Percentiles rank a stretch among this genome's conserved stretches.
These are phyloP conservation scores for Camelina neglecta DNA, from an alignment of 345 rosid genomes.

Conservation along the genomic window DNA sequence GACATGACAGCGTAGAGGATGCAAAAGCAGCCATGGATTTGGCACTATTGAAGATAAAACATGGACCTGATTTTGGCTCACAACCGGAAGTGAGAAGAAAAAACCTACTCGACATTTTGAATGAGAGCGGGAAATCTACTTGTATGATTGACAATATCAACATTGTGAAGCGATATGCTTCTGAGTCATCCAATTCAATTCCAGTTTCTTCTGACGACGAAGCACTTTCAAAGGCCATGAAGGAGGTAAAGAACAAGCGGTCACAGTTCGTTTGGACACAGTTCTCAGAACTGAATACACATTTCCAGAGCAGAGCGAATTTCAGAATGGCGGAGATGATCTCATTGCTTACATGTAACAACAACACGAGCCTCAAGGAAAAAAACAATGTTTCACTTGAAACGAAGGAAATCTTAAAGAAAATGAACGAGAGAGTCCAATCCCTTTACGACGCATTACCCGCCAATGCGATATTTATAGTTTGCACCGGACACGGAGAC, in stretches of 20 bases:
- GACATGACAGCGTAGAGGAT: conserved; percentile 93
- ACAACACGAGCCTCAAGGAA: conserved; percentile 50
- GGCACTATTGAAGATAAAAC: conserved; percentile 76
- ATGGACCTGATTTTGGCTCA: conserved; percentile 94
- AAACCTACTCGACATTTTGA: conserved; percentile 66
- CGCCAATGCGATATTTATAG: conserved; percentile 77
- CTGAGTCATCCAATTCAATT: conserved; percentile 74
- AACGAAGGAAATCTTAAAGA: conserved; percentile 63
- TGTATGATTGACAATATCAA: conserved; percentile 73
- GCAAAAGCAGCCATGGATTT: conserved; percentile 92
- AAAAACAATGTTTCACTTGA: conserved; percentile 53
- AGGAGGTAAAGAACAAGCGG: conserved; percentile 77
- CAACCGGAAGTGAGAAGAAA: conserved; percentile 67
- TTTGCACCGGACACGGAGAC: conserved; percentile 98
- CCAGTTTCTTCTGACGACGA: conserved; percentile 86
- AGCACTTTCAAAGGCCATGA: conserved; percentile 73
- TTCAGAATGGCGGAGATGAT: conserved; percentile 78
- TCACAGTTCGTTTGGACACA: conserved; percentile 89
- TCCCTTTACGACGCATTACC: conserved; percentile 67
- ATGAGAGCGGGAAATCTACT: conserved; percentile 72
- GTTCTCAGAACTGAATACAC: conserved; percentile 76
- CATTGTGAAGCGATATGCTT: conserved; percentile 72
- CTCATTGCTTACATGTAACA: conserved; percentile 74
- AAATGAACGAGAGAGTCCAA: conserved; percentile 60
- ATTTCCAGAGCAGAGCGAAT: conserved; percentile 69